Evolutionary conservation across 2,329 filamentous ascomycete species (phyloP), one percentile per base, ranked within the genome.

Genomic region (Colletotrichum cordylinicola): DNA sequence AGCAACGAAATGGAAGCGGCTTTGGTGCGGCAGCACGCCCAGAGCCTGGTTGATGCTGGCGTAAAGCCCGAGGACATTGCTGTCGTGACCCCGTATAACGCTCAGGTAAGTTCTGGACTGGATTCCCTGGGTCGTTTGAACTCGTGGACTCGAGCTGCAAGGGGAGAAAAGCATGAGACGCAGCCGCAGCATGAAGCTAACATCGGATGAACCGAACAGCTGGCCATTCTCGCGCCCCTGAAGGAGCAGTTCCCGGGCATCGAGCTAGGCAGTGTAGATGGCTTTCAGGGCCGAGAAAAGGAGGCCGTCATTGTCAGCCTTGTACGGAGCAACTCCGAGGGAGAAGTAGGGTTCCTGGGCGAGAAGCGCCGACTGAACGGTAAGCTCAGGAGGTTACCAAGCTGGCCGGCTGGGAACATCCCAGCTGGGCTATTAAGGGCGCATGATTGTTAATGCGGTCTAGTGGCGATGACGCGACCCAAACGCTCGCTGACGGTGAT

Each of bases 401-500:
- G 43, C 39, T 21, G 16, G 8, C 15, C 33, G 56, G 33, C 60
- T 70, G 66, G 70, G 71, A 48, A 70, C 21, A 64, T 66, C 61
- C 67, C 55, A 15, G 68, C 67, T 31, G 35, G 58, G 60, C 16
- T 39, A 24, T 27, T 39, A 21, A 62, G 33, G 39, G 61, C 62
- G 78, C 78, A 78, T 75, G 72, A 75, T 78, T 65, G 79, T 80
- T 83, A 81, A 84, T 80, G 76, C 78, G 72, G 62, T 43, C 70
- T 95, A 98, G 96, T 98, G 80, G 96, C 97, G 69, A 98, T 99
- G 96, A 99, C 97, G 77, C 92, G 97, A 79, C 95, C 97, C 8
- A 96, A 94, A 86, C 91, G 97, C 79, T 96, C 97, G 82, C 88
- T 99, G 58, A 97, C 95, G 77, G 91, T 99, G 21, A 94, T 98